Evolutionary conservation across 805 yeast species (phyloP).

Genomic region (Saccharomycopsis lassenensis): DNA sequence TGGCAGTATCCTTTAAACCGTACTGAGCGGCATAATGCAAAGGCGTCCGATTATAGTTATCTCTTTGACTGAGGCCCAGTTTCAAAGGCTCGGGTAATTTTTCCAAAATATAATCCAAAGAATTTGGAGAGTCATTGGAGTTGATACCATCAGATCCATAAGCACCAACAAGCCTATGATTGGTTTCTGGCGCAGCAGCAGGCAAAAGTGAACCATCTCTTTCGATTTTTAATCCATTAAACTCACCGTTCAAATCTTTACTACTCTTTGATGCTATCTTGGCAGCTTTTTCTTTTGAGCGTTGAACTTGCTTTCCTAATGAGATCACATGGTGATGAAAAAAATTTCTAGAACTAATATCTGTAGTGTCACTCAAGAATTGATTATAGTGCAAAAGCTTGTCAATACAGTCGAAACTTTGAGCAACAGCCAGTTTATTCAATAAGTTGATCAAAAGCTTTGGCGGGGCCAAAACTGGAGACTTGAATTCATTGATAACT

Average conservation of each 20-base stretch:
- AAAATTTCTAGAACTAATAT: conserved; percentile 72
- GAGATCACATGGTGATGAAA: conserved; percentile 76
- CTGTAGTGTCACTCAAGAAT: conserved; percentile 50
- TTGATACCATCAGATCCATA: conserved; percentile 56
- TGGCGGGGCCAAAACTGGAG: conserved; percentile 40
- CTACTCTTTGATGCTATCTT: conserved; percentile 1
- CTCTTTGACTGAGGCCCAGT: conserved; percentile 50
- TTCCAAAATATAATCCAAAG: conserved; percentile 48
- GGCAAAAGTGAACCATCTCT: conserved; percentile 24
- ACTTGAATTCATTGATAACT: conserved; percentile 32
- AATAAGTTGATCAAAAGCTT: conserved; percentile 49
- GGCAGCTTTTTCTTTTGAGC: conserved; percentile 15
- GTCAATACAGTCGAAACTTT: conserved; percentile 48
- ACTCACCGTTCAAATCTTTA: neutral
- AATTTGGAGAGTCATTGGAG: conserved; percentile 45
- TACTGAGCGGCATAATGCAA: conserved; percentile 83
- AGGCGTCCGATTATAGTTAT: conserved; percentile 73
- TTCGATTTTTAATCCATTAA: conserved; percentile 8
- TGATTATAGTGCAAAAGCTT: conserved; percentile 40
- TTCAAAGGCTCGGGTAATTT: conserved; percentile 44
- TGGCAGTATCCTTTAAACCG: conserved; percentile 59
- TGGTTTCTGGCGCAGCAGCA: conserved; percentile 43
- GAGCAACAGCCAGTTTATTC: conserved; percentile 50
- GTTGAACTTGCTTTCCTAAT: conserved; percentile 47
- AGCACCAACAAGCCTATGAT: conserved; percentile 37